Conservation (phyloP, 2,329 filamentous ascomycete genomes). For the Colletotrichum sp. region DNA sequence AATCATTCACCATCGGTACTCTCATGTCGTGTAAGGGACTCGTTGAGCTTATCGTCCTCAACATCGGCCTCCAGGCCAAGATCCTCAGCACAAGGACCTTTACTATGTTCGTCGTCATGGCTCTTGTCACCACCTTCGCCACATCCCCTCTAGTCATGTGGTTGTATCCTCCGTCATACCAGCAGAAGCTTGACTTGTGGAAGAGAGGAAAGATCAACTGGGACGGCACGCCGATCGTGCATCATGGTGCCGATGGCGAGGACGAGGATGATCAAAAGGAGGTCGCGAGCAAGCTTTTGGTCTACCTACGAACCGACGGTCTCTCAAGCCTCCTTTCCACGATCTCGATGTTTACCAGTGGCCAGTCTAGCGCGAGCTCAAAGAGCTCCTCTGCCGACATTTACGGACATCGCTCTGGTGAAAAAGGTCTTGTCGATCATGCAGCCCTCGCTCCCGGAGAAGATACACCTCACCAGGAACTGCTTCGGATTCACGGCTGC, state of each 20-base stretch:
- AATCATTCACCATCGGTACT: constrained; percentile 85
- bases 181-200: constrained; percentile 58
- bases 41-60: constrained; percentile 90
- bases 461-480: constrained; percentile 37
- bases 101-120: constrained; percentile 96
- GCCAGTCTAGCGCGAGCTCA: neutral
- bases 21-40: constrained; percentile 97
- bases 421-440: constrained; percentile 10
- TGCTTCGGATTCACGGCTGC: constrained; percentile 80
- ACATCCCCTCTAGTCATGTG: constrained; percentile 78
- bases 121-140: constrained; percentile 81
- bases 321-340: constrained; percentile 89
- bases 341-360: constrained; percentile 70
- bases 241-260: constrained; percentile 37
- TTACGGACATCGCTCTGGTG: neutral
- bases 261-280: constrained; percentile 26
- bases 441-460: neutral
- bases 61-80: constrained; percentile 81
- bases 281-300: constrained; percentile 25
- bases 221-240: constrained; percentile 43
- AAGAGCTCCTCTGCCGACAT: neutral
- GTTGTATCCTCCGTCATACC: constrained; percentile 74
- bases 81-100: constrained; percentile 86
- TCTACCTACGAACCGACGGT: constrained; percentile 54
- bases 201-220: constrained; percentile 85